These are phyloP conservation scores for Ogataea dorogensis DNA, from an alignment of 805 yeast species.

Conservation along the genomic window DNA sequence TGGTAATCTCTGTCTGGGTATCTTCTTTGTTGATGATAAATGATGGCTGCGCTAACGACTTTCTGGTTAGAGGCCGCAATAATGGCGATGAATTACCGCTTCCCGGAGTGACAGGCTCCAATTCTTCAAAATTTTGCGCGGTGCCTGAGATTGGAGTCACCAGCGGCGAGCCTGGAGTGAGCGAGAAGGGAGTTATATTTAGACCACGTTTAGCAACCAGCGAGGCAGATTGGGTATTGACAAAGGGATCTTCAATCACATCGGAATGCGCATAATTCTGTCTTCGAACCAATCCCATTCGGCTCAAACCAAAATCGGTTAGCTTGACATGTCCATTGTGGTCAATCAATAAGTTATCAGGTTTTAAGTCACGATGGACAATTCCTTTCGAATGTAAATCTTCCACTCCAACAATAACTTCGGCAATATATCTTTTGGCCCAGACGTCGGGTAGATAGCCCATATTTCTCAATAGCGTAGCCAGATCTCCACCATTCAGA, in stretches of 20 bases:
- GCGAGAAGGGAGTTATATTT: slow-evolving; percentile 29
- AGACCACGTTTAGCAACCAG: slow-evolving; percentile 15
- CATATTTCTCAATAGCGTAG: slow-evolving; percentile 76
- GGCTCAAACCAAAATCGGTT: slow-evolving; percentile 91
- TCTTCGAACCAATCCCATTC: slow-evolving; percentile 84
- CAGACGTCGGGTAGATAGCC: slow-evolving; percentile 85
- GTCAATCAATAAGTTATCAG: slow-evolving; percentile 89
- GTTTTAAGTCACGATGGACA: slow-evolving; percentile 92
- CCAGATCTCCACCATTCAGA: slow-evolving; percentile 92
- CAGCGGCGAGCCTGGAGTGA: slow-evolving; percentile 27
- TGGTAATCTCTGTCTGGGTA: slow-evolving; percentile 29
- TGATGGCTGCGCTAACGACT: slow-evolving; percentile 56
- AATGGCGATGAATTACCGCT: slow-evolving; percentile 45
- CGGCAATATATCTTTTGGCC: slow-evolving; percentile 84
- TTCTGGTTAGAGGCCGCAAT: slow-evolving; percentile 44
- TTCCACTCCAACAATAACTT: slow-evolving; percentile 84
- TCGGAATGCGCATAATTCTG: slow-evolving; percentile 42
- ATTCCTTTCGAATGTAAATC: slow-evolving; percentile 87
- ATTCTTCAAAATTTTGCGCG: slow-evolving; percentile 17
- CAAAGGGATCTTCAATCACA: slow-evolving; percentile 23
- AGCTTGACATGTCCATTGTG: slow-evolving; percentile 83
- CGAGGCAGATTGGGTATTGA: slow-evolving; percentile 14
- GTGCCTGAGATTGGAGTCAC: slow-evolving; percentile 21
- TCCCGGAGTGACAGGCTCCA: slow-evolving; percentile 29
- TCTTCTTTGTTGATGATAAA: slow-evolving; percentile 54